A percentile compares a stretch with the other conserved stretches of the same genome.
Conservation (phyloP, 2,329 filamentous ascomycete species). For the Colletotrichum tofieldiae region DNA sequence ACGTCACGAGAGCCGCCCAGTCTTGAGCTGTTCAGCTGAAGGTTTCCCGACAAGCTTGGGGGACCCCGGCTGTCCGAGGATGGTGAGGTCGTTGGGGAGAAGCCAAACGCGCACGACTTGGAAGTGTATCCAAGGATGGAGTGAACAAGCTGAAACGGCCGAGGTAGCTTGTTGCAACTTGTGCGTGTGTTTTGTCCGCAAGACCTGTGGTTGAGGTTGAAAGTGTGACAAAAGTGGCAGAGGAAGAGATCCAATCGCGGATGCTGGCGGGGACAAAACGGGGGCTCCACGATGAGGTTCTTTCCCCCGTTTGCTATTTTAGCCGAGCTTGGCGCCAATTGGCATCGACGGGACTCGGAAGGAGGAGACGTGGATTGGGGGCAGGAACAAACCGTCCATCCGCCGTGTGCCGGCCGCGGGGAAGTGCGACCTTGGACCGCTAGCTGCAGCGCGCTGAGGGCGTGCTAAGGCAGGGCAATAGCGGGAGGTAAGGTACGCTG, state of each 20-base stretch:
- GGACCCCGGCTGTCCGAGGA: conserved; percentile 8
- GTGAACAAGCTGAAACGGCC: conserved; percentile 34
- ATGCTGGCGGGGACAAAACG: conserved; percentile 21
- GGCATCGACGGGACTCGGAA: conserved; percentile 21
- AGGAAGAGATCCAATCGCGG: conserved; percentile 27
- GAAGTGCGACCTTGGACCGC: conserved; percentile 40
- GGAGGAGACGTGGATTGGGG: conserved; percentile 12
- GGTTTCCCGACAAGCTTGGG: conserved; percentile 15
- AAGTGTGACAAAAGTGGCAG: conserved; percentile 10
- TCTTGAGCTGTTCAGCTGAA: conserved; percentile 11
- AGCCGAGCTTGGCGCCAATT: conserved; percentile 32
- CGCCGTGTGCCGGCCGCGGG: conserved; percentile 31
- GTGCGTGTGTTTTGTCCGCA: conserved; percentile 4
- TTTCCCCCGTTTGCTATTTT: conserved; percentile 23
- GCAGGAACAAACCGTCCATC: conserved; percentile 24
- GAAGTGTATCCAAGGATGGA: conserved; percentile 17
- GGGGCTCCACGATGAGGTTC: conserved; percentile 27
- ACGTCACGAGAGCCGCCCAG: conserved; percentile 9
- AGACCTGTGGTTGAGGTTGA: conserved; percentile 4
- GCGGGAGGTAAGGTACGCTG: conserved; percentile 23
- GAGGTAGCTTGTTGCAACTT: conserved; percentile 27
- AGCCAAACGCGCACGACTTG: not conserved
- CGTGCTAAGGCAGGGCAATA: conserved; percentile 20
- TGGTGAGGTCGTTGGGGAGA: not conserved
- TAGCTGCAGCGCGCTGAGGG: conserved; percentile 15